These are phyloP conservation scores for Macadamia tetraphylla DNA, from an alignment of 164 flowering plant species.

Conservation along the genomic window DNA sequence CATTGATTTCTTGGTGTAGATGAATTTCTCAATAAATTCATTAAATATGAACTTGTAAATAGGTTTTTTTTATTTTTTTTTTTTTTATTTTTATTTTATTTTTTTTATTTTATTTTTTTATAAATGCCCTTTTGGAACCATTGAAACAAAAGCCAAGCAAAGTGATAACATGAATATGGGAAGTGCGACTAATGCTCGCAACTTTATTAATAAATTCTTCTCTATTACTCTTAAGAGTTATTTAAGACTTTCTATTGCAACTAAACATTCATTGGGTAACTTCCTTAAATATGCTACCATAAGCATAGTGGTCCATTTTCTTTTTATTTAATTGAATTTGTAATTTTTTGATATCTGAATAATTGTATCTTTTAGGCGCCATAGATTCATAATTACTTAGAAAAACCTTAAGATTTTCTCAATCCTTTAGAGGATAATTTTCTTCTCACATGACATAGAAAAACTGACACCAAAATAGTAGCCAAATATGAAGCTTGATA, in stretches of 20 bases:
- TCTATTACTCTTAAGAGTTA: slow-evolving; percentile 21
- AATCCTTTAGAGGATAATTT: too few relatives aligned
- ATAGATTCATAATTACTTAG: slow-evolving; percentile 16
- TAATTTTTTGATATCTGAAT: slow-evolving; percentile 28
- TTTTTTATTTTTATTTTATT: neutral
- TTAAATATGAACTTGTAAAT: slow-evolving; percentile 37
- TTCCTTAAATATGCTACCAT: slow-evolving; percentile 40
- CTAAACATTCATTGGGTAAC: slow-evolving; percentile 23
- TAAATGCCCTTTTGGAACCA: slow-evolving; percentile 21
- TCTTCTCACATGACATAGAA: too few relatives aligned
- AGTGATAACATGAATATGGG: slow-evolving; percentile 33
- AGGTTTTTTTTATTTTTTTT: slow-evolving; percentile 5
- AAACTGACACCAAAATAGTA: too few relatives aligned
- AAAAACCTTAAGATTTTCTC: neutral
- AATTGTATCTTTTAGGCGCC: slow-evolving; percentile 25
- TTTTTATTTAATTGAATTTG: slow-evolving; percentile 21
- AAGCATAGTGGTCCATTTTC: slow-evolving; percentile 42
- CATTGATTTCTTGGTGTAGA: slow-evolving; percentile 11
- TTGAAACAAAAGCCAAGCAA: slow-evolving; percentile 34
- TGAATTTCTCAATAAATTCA: slow-evolving; percentile 39
- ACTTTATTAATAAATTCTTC: slow-evolving; percentile 6
- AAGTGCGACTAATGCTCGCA: slow-evolving; percentile 29
- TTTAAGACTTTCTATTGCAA: slow-evolving; percentile 36
- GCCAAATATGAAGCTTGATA: too few relatives aligned
- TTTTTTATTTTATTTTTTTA: too few relatives aligned